Conservation (phyloP, 2,329 filamentous ascomycete species). For the Atkinsonella texensis region DNA sequence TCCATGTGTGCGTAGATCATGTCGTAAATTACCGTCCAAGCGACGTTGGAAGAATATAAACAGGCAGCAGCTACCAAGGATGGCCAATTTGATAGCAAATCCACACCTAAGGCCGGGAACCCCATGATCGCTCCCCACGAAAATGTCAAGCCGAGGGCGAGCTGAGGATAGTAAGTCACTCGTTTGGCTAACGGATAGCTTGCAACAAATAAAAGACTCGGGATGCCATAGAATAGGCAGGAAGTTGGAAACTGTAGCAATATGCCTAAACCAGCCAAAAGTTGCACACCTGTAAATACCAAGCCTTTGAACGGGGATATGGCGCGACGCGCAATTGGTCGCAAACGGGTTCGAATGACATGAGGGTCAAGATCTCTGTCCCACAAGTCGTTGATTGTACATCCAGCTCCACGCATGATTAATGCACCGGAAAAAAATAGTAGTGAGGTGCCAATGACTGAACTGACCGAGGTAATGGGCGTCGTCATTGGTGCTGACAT, state of each 20-base stretch:
- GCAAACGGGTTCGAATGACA: conserved; percentile 61
- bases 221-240: conserved; percentile 68
- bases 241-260: conserved; percentile 62
- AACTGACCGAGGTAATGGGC: conserved; percentile 46
- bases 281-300: conserved; percentile 61
- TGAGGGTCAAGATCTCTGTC: conserved; percentile 77
- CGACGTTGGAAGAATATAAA: conserved; percentile 66
- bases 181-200: conserved; percentile 76
- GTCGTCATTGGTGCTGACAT: conserved; percentile 59
- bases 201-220: conserved; percentile 61
- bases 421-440: conserved; percentile 68
- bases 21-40: conserved; percentile 82
- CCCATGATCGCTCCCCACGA: conserved; percentile 85
- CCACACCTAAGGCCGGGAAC: conserved; percentile 70
- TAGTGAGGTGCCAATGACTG: conserved; percentile 50
- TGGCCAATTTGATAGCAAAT: conserved; percentile 51
- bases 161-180: conserved; percentile 77
- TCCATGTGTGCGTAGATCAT: conserved; percentile 95
- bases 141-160: conserved; percentile 72
- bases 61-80: conserved; percentile 55
- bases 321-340: conserved; percentile 71
- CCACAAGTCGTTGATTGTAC: conserved; percentile 85
- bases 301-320: conserved; percentile 61
- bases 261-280: conserved; percentile 60
- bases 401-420: conserved; percentile 79